These are phyloP conservation scores for Porodaedalea pini DNA, from an alignment of 1,284 basidiomycete genomes.

Conservation along the genomic window DNA sequence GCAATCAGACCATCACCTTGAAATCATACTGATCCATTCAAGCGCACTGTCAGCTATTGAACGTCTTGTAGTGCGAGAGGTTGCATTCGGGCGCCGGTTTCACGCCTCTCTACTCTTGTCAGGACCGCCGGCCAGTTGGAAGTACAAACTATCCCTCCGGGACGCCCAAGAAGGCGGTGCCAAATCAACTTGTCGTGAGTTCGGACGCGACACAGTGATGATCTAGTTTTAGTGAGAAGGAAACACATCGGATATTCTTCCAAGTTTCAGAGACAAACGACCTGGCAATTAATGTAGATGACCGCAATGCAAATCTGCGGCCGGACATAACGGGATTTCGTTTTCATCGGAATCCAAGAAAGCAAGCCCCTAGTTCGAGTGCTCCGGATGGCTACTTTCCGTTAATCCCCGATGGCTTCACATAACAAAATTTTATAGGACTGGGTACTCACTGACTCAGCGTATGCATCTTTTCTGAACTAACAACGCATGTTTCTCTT, in stretches of 20 bases:
- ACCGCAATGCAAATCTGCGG: slow-evolving; percentile 6
- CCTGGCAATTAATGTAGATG: not conserved
- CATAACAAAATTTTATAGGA: not conserved
- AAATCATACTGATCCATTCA: too few relatives aligned
- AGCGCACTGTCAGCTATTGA: too few relatives aligned
- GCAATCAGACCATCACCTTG: not conserved
- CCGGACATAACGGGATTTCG: slow-evolving; percentile 13
- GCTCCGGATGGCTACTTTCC: slow-evolving; percentile 12
- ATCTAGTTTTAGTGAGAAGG: not conserved
- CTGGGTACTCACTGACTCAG: not conserved
- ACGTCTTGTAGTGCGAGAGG: not conserved
- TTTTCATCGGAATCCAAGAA: not conserved
- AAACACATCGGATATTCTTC: slow-evolving; percentile 9
- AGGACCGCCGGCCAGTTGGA: not conserved
- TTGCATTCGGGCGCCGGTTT: not conserved
- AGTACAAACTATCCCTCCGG: not conserved
- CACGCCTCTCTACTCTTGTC: not conserved
- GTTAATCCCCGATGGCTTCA: slow-evolving; percentile 1
- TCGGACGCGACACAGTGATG: slow-evolving; percentile 1
- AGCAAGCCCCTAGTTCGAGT: not conserved
- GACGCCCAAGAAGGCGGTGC: slow-evolving; percentile 1
- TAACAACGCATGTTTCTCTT: slow-evolving; percentile 2
- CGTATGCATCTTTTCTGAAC: not conserved
- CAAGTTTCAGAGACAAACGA: slow-evolving; percentile 4
- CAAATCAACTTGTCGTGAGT: not conserved